phyloP scores from a whole-genome alignment of 106 monocot species.

The Dendrobium officinale region DNA sequence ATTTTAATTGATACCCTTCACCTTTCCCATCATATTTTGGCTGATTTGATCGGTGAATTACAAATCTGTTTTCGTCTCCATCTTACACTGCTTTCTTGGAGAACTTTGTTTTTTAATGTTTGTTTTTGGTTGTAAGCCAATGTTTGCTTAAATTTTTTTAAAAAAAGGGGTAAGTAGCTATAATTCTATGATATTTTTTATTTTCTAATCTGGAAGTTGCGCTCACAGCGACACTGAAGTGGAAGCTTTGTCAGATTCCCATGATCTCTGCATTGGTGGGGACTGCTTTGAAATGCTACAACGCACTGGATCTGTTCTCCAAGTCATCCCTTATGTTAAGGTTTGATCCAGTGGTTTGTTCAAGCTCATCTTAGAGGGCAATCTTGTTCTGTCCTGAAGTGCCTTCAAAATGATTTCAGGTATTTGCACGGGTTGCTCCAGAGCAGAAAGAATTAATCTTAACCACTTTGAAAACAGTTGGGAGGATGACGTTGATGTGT shows the following conservation, averaged over 20 bases:
- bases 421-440: constrained; percentile 96
- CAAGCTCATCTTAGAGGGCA: neutral
- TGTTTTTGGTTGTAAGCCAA: neutral
- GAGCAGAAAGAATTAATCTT: constrained; percentile 96
- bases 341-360: constrained; percentile 22
- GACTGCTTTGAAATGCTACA: constrained; percentile 96
- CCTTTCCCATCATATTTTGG: neutral
- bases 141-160: neutral
- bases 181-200: neutral
- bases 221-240: constrained; percentile 58
- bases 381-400: neutral
- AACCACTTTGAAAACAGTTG: constrained; percentile 85
- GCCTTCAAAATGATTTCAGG: constrained; percentile 34
- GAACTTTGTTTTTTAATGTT: neutral
- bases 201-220: neutral
- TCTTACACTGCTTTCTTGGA: neutral
- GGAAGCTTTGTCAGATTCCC: constrained; percentile 65
- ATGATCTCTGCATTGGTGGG: constrained; percentile 96
- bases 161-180: too few species aligned
- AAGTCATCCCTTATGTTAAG: constrained; percentile 95
- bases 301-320: constrained; percentile 55
- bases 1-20: neutral
- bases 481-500: constrained; percentile 98
- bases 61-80: neutral
- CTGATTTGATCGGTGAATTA: neutral